Percentiles rank a stretch among this genome's conserved stretches.
phyloP scores from a whole-genome alignment of 495 filamentous ascomycete genomes.

The Parachaetomium inaequale region DNA sequence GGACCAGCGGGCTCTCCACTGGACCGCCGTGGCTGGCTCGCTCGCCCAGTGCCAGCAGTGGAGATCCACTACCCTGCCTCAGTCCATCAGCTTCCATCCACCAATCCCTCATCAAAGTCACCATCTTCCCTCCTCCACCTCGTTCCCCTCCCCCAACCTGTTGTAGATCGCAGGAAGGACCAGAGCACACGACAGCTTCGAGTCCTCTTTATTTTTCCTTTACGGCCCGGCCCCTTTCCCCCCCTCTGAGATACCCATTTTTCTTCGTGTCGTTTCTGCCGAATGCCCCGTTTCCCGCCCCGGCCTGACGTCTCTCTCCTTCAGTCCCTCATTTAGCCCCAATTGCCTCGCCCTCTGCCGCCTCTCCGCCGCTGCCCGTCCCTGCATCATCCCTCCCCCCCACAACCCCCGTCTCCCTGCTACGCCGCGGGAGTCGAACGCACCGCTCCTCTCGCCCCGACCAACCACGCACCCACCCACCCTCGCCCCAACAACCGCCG shows the following conservation, averaged over 20 bases:
- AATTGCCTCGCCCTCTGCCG: slow-evolving; percentile 22
- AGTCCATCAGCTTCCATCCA: slow-evolving; percentile 30
- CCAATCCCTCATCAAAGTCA: slow-evolving; percentile 31
- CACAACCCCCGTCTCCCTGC: not conserved
- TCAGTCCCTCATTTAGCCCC: slow-evolving; percentile 32
- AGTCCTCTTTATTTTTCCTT: slow-evolving; percentile 30
- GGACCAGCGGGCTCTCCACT: slow-evolving; percentile 15
- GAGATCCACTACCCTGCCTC: slow-evolving; percentile 15
- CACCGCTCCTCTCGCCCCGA: not conserved
- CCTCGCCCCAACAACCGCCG: slow-evolving; percentile 3
- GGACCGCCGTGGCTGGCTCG: slow-evolving; percentile 9
- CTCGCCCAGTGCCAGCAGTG: not conserved
- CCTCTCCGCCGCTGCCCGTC: slow-evolving; percentile 15
- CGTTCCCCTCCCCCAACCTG: slow-evolving; percentile 33
- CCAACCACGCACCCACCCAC: not conserved
- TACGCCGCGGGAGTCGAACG: not conserved
- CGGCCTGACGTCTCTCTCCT: slow-evolving; percentile 20
- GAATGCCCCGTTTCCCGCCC: slow-evolving; percentile 26
- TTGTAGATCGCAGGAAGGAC: slow-evolving; percentile 35
- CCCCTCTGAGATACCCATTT: slow-evolving; percentile 32
- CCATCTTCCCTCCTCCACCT: slow-evolving; percentile 39
- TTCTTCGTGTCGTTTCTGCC: slow-evolving; percentile 26
- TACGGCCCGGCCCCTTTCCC: slow-evolving; percentile 7
- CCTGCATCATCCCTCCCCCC: not conserved
- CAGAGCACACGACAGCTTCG: slow-evolving; percentile 38